phyloP scores from a whole-genome alignment of 2,329 filamentous ascomycete species.

The Fusarium bactridioides region DNA sequence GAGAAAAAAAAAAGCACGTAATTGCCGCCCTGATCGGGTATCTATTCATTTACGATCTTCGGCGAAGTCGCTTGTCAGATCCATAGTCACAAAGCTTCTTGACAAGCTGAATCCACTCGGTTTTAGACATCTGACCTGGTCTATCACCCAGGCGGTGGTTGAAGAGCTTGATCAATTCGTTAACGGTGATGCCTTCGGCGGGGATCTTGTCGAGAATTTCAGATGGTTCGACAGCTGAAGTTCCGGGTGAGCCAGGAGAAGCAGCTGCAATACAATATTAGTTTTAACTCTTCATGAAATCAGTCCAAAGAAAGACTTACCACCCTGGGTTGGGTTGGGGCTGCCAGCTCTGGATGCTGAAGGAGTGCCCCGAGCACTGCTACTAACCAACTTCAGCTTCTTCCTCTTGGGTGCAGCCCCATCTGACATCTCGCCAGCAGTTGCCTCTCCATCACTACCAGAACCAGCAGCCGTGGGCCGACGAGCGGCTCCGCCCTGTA shows the following conservation, averaged over 20 bases:
- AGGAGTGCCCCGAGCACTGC: constrained; percentile 60
- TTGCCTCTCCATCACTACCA: constrained; percentile 76
- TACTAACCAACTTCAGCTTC: constrained; percentile 61
- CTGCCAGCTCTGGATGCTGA: constrained; percentile 69
- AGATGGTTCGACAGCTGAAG: constrained; percentile 54
- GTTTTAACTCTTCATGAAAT: not conserved
- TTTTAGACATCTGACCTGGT: constrained; percentile 59
- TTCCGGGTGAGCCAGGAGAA: constrained; percentile 47
- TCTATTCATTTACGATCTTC: constrained; percentile 45
- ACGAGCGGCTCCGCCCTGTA: constrained; percentile 50
- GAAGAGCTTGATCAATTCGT: constrained; percentile 63
- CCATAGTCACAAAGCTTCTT: constrained; percentile 63
- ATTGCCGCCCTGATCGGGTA: not conserved
- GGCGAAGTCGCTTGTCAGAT: constrained; percentile 60
- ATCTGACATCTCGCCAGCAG: constrained; percentile 72
- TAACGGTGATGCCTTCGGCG: constrained; percentile 62
- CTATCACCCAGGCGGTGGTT: constrained; percentile 60
- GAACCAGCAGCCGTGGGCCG: constrained; percentile 61
- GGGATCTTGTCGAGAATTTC: constrained; percentile 65
- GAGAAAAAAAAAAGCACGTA: not conserved
- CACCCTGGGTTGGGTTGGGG: constrained; percentile 56
- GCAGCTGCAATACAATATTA: constrained; percentile 37
- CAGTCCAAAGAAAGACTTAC: constrained; percentile 43
- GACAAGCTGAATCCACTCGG: constrained; percentile 67
- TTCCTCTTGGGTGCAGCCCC: constrained; percentile 59